Percentiles rank a stretch among this genome's conserved stretches.
These are phyloP conservation scores for Tuber aestivum DNA, from an alignment of 495 filamentous ascomycete species.

Conservation along the genomic window DNA sequence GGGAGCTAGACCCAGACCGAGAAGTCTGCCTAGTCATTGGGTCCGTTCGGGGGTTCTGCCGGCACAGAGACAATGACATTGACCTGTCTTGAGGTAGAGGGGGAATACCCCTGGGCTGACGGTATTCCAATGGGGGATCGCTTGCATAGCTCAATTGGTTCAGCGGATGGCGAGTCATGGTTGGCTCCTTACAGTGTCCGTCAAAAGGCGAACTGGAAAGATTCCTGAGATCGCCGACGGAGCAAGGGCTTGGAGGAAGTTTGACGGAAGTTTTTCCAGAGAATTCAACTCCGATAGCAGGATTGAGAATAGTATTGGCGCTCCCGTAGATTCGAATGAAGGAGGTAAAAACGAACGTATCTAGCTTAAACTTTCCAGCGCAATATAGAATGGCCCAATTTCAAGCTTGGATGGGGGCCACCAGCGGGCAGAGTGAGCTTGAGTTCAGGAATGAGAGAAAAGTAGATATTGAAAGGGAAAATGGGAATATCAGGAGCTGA, in stretches of 20 bases:
- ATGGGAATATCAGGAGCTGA: not conserved
- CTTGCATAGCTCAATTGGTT: constrained; percentile 34
- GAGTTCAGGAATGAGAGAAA: not conserved
- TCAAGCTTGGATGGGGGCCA: not conserved
- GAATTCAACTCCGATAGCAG: not conserved
- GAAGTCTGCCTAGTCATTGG: constrained; percentile 31
- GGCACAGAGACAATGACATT: constrained; percentile 3
- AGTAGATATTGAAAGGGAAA: not conserved
- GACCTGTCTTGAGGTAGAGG: constrained; percentile 20
- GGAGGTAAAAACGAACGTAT: not conserved
- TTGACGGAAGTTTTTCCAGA: not conserved
- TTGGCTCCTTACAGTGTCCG: not conserved
- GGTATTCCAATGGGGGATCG: constrained; percentile 32
- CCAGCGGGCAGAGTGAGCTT: not conserved
- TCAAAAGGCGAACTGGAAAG: constrained; percentile 8
- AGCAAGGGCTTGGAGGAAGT: not conserved
- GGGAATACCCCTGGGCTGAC: constrained; percentile 25
- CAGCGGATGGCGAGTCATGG: constrained; percentile 31
- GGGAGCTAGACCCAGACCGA: constrained; percentile 16
- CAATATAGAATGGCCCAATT: not conserved
- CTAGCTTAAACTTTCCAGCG: not conserved
- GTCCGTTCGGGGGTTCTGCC: constrained; percentile 34
- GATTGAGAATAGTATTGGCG: not conserved
- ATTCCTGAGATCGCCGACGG: not conserved
- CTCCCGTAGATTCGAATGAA: not conserved